Evolutionary conservation across 495 filamentous ascomycete genomes (phyloP), one percentile per base, ranked within the genome.

Genomic region (Glarea lozoyensis): DNA sequence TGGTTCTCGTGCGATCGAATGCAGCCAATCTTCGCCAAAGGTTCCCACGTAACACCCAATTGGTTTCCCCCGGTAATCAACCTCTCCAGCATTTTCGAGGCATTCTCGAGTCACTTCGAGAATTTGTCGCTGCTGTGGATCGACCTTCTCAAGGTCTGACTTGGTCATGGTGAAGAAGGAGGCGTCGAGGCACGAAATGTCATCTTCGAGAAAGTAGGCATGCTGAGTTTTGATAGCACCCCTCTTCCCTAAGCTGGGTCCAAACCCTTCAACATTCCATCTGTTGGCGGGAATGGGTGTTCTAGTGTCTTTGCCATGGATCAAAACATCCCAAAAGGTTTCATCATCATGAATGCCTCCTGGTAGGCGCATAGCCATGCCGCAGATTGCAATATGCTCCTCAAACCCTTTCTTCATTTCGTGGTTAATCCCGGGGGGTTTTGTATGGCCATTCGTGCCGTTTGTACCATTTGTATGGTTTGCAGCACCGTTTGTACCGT

Each of bases 61-160:
- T 4, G 49, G 17, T 5, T 35, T 31, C 16, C 61, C 61, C 10
- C 18, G 23, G 4, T 53, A 25, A 10, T 33, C 45, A 10, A 53
- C 53, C 7, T 60, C 39, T 1, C 72, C 78, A 19, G 70, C 73
- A 36, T 65, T 65, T 45, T 81, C 75, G 22, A 79, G 55, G 4
- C 73, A 73, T 45, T 70, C 69, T 43, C 73, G 75, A 7, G 69
- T 61, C 6, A 67, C 63, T 49, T 79, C 75, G 16, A 81, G 63
- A n/a, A 70, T 44, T 37, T 71, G 48, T 16, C 75, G 61, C 29
- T 76, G 72, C 54, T 71, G 68, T 1, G 76, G 76, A 49, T 81
- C 76, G 27, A 77, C 70, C 32, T 65, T 64, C 31, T 62, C 66
- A 7, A 76, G 72, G 42, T 82, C 78, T 9, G 61, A 64, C 2